Base-by-base conservation (phyloP, 768 basidiomycete species). In the Amanita exitialis region DNA sequence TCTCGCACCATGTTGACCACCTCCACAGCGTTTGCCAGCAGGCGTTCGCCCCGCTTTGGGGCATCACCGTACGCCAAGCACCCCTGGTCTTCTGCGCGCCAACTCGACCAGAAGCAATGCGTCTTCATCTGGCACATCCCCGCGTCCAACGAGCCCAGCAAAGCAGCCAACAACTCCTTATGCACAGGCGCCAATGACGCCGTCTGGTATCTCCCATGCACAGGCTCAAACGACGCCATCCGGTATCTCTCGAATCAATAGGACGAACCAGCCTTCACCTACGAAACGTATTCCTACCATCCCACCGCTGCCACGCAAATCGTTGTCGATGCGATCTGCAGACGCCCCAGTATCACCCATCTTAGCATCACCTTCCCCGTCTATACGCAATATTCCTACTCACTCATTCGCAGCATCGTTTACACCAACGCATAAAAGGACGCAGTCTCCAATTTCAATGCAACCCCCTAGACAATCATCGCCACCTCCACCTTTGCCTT, bases 91-190 rank as follows among this genome's bases (percentile, higher is more conserved):
- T 37, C 57, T 73, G 23, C 69, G 71, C 36, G 55, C 69, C 23
- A 66, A 62, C 55, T 60, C 80, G 49, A 46, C 70, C 55, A 62
- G 69, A 58, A 57, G 71, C 53, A 56, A 64, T 12, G 72, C 79
- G 21, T 73, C 76, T 5, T 64, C 69, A 28, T 78, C 82, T 6
- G 56, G 69, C 36, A 61, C 70, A 25, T 82, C 84, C 15, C 78
- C 83, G 7, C 80, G 86, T 16, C 77, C 86, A 6, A 64, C 67
- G 3, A 89, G 85, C 61, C 87, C 86, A 16, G 71, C 67, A 21
- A 83, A 83, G 59, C 59, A 65, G 6, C 51, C 61, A 13, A 54
- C 64, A 32, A 18, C 68, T n/a, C 54, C 62, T 18, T 56, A 83
- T 59, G 59, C 66, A 8, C 49, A 61, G 16, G 16, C 38, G 9